Conservation (phyloP, 495 filamentous ascomycete species). For the Glarea lozoyensis region DNA sequence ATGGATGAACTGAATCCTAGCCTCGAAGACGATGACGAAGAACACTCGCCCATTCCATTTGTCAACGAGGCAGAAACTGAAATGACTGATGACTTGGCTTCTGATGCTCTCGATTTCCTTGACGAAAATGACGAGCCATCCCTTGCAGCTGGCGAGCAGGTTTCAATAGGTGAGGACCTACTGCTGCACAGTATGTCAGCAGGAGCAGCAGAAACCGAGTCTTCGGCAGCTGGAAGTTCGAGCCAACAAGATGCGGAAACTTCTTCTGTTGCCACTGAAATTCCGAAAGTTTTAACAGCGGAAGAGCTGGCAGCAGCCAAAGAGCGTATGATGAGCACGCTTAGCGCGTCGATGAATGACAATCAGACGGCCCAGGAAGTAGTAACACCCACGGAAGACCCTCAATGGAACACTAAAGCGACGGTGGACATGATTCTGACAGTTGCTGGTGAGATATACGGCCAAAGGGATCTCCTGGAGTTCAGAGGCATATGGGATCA, state of each 20-base stretch:
- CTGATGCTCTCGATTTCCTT: background rate
- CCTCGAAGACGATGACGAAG: constrained; percentile 23
- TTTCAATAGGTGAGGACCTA: no score
- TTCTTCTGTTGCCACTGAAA: background rate
- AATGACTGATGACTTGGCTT: constrained; percentile 15
- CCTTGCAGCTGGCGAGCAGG: constrained; percentile 8
- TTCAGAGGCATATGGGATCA: constrained; percentile 40
- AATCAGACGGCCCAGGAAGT: background rate
- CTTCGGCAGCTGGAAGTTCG: background rate
- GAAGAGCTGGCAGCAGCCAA: constrained; percentile 14
- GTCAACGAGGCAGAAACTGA: constrained; percentile 20
- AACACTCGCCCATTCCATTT: constrained; percentile 17
- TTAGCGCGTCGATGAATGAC: constrained; percentile 25
- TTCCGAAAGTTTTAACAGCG: background rate
- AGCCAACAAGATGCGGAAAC: background rate
- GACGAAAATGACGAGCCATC: constrained; percentile 5
- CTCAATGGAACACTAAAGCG: constrained; percentile 35
- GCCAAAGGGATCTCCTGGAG: constrained; percentile 78
- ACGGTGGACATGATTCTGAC: constrained; percentile 90
- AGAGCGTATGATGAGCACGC: constrained; percentile 45
- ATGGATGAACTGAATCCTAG: constrained; percentile 22
- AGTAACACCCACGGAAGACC: constrained; percentile 20
- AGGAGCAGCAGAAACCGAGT: background rate
- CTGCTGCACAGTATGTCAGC: constrained; percentile 3
- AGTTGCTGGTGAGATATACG: constrained; percentile 81